These are phyloP conservation scores for Fusarium virguliforme DNA, from an alignment of 2,329 filamentous ascomycete genomes.

Conservation along the genomic window DNA sequence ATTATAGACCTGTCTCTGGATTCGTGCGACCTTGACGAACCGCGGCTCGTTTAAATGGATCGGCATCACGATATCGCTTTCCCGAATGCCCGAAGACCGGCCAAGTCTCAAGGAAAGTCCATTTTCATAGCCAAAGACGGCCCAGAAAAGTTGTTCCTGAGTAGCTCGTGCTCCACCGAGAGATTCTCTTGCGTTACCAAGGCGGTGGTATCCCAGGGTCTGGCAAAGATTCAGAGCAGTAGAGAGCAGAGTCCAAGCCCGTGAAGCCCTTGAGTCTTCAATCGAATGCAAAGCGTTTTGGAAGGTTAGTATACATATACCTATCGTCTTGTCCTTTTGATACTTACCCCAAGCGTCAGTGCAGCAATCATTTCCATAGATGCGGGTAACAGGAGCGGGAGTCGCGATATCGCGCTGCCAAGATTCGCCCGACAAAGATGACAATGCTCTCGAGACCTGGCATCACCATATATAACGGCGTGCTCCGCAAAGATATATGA, in stretches of 20 bases:
- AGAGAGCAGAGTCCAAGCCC: constrained; percentile 58
- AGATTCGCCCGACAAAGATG: constrained; percentile 52
- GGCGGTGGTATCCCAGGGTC: constrained; percentile 55
- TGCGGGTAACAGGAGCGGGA: constrained; percentile 55
- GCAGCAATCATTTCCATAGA: constrained; percentile 55
- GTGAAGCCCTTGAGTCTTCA: constrained; percentile 53
- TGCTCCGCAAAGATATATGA: constrained; percentile 57
- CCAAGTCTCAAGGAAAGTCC: constrained; percentile 57
- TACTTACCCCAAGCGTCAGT: constrained; percentile 54
- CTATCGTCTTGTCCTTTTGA: too few relatives aligned
- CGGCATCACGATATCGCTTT: constrained; percentile 52
- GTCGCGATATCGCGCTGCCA: constrained; percentile 41
- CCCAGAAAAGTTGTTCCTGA: constrained; percentile 53
- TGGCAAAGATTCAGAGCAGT: constrained; percentile 55
- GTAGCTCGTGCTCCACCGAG: background rate
- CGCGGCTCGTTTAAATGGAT: constrained; percentile 38
- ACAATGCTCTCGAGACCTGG: constrained; percentile 47
- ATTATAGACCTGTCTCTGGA: constrained; percentile 56
- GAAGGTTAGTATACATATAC: background rate
- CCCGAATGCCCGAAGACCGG: constrained; percentile 54
- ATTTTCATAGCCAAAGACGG: constrained; percentile 57
- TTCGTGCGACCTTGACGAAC: constrained; percentile 37
- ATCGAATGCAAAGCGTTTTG: constrained; percentile 54
- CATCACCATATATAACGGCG: constrained; percentile 43
- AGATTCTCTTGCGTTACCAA: background rate